These are phyloP conservation scores for Ormosia semicastrata DNA, from an alignment of 306 rosid species.

Conservation along the genomic window DNA sequence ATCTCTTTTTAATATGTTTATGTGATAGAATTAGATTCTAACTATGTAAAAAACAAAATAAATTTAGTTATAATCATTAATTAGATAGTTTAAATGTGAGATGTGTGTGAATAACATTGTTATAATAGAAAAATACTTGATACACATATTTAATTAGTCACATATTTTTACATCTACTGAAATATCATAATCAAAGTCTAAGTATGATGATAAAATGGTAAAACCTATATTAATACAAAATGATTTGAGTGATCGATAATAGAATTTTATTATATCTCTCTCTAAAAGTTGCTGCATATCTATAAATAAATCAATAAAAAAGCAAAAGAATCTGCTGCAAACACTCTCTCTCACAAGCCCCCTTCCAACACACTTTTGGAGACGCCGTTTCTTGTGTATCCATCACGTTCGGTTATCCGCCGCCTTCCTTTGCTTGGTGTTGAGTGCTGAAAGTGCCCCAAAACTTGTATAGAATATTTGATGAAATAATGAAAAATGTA, in stretches of 20 bases:
- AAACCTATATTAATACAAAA: too few relatives aligned
- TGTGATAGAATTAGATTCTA: too few relatives aligned
- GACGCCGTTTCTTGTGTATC: constrained; percentile 37
- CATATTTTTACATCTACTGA: too few relatives aligned
- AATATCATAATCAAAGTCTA: background rate
- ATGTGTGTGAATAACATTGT: background rate
- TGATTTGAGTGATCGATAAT: background rate
- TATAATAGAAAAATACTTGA: too few relatives aligned
- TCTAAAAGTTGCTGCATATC: background rate
- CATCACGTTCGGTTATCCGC: constrained; percentile 53
- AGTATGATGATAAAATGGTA: too few relatives aligned
- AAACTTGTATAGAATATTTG: constrained; percentile 9
- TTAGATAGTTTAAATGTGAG: background rate
- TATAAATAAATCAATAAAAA: background rate
- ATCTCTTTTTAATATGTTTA: too few relatives aligned
- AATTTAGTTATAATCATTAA: too few relatives aligned
- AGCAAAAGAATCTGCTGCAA: background rate
- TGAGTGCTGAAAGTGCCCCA: constrained; percentile 20
- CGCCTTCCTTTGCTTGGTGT: constrained; percentile 38
- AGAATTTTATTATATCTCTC: background rate
- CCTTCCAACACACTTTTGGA: background rate
- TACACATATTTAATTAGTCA: too few relatives aligned
- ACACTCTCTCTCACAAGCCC: background rate
- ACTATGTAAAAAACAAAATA: too few relatives aligned
- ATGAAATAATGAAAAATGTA: constrained; percentile 7